A percentile compares a stretch with the other conserved stretches of the same genome.
Conservation (phyloP, 179 eudicot genomes). For the Vitellaria paradoxa region DNA sequence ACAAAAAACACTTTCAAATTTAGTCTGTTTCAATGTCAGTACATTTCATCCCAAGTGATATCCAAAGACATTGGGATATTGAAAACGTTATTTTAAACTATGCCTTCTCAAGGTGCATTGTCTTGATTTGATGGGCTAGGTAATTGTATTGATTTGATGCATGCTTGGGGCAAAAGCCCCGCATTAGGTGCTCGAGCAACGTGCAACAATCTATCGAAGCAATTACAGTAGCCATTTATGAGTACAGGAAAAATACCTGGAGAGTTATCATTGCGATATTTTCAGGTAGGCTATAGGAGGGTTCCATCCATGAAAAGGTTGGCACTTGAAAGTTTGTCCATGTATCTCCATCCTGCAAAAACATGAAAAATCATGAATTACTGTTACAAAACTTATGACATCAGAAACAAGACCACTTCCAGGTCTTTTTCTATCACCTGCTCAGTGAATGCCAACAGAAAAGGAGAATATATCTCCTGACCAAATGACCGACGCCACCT, state of each 20-base stretch:
- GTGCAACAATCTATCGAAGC: neutral
- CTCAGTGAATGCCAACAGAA: slow-evolving; percentile 80
- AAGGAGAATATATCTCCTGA: slow-evolving; percentile 84
- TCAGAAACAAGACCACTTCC: neutral
- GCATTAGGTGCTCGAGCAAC: neutral
- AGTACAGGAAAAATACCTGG: slow-evolving; percentile 46
- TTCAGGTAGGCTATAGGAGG: slow-evolving; percentile 74
- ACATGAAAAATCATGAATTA: neutral
- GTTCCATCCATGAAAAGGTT: slow-evolving; percentile 61
- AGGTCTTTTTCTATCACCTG: slow-evolving; percentile 42
- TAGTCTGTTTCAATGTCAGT: no score
- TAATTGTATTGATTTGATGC: no score
- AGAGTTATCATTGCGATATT: slow-evolving; percentile 86
- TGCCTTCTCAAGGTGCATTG: no score
- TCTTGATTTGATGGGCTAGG: no score
- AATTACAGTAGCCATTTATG: neutral
- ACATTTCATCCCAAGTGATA: no score
- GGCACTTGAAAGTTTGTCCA: slow-evolving; percentile 50
- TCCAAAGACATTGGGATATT: no score
- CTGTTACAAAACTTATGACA: neutral
- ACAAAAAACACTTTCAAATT: no score
- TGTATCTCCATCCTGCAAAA: slow-evolving; percentile 66
- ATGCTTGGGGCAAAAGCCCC: no score
- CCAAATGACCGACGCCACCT: slow-evolving; percentile 92
- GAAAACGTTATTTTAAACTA: no score